Evolutionary conservation across 106 monocot genomes (phyloP), one percentile per base, ranked within the genome.

Genomic region (Dendrobium officinale): DNA sequence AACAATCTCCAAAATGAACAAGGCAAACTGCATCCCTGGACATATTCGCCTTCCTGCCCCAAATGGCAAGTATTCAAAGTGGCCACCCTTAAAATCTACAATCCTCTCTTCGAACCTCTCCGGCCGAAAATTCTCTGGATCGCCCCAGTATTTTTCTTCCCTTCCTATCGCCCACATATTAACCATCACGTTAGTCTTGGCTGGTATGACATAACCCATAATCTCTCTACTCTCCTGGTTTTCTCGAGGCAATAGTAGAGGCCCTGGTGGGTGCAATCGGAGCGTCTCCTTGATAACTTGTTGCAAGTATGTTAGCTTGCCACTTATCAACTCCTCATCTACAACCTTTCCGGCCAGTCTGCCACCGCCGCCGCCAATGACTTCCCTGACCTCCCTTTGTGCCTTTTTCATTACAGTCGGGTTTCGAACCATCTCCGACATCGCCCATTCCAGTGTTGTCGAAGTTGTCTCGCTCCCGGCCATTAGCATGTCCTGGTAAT

Each of bases 121-220:
- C 5, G 80, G 80, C 17, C 31, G 27, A 54, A 80, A 80, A 13
- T 1, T 45, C 6, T 80, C 80, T 8, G 80, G 72, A 31, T 80
- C 55, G 4, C 72, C 17, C 80, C 80, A 80, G 18, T 80, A 73
- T 11, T 40, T 48, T 17, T 68, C 27, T 33, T 80, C 73, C 33
- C 33, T 80, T n/a, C 37, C 80, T 73, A 80, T 80, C 18, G 80
- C 73, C 80, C 80, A 73, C 19, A 10, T 49, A 24, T 80, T 80
- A n/a, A 80, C 22, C 2, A 80, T 5, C 17, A 80, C 73, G 33
- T 13, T 80, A 6, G 72, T 27, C 80, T 73, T 72, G 0, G 72
- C 73, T 9, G 80, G 80, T 49, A 80, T 55, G 1, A n/a, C 73
- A 54, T 80, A 80, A 22, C 73, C 80, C n/a, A 49, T 19, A 4